A percentile compares a stretch with the other conserved stretches of the same genome.
These are phyloP conservation scores for Aspergillus puulaauensis DNA, from an alignment of 2,329 filamentous ascomycete genomes.

Conservation along the genomic window DNA sequence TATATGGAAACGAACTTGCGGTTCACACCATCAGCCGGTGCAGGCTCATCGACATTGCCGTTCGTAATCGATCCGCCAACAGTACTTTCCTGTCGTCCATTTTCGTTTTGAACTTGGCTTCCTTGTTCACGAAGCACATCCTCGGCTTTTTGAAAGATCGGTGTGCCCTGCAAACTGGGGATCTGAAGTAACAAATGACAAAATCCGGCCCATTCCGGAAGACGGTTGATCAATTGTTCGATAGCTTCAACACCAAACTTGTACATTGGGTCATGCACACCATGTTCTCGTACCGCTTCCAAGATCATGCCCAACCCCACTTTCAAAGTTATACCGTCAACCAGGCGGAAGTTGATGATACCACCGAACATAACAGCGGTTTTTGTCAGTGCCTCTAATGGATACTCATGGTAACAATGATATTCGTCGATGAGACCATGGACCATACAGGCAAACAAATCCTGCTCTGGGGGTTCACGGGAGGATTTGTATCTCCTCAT, in stretches of 20 bases:
- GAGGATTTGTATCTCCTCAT: constrained; percentile 88
- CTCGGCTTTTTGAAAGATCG: constrained; percentile 78
- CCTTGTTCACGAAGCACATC: constrained; percentile 73
- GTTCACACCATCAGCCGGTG: constrained; percentile 58
- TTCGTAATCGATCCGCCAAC: constrained; percentile 58
- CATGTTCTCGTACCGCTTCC: constrained; percentile 87
- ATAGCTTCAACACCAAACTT: constrained; percentile 96
- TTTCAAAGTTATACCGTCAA: constrained; percentile 85
- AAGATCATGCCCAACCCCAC: constrained; percentile 96
- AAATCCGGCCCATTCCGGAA: constrained; percentile 94
- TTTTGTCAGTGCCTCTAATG: constrained; percentile 90
- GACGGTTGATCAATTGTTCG: constrained; percentile 78
- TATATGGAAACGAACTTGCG: constrained; percentile 77
- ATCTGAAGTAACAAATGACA: constrained; percentile 83
- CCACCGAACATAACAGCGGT: constrained; percentile 96
- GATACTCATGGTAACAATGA: constrained; percentile 91
- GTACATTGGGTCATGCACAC: constrained; percentile 86
- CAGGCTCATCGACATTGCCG: constrained; percentile 65
- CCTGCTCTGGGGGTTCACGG: constrained; percentile 78
- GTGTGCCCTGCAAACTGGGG: constrained; percentile 76
- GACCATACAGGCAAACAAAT: constrained; percentile 98
- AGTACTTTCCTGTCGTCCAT: constrained; percentile 36
- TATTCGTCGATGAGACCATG: constrained; percentile 98
- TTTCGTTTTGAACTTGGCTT: constrained; percentile 54
- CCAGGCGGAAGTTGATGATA: constrained; percentile 89